Conservation (phyloP, 306 rosid species). For the Potentilla sterilis region DNA sequence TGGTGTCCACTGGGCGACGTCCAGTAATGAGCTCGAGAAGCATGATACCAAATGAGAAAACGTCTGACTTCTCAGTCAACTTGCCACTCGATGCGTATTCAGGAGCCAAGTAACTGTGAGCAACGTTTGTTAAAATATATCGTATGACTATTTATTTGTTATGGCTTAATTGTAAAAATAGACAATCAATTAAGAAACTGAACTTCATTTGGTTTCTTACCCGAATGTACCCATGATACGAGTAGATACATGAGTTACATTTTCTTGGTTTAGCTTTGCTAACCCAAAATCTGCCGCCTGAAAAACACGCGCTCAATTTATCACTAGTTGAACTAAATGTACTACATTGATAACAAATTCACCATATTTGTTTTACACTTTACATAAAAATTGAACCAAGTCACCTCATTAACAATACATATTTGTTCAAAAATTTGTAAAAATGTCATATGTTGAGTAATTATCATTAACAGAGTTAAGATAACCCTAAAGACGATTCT, state of each 20-base stretch:
- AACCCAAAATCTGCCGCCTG: slow-evolving; percentile 94
- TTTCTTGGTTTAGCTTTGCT: slow-evolving; percentile 76
- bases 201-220: slow-evolving; percentile 28
- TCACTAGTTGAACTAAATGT: too few relatives aligned
- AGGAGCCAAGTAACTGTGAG: slow-evolving; percentile 77
- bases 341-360: too few relatives aligned
- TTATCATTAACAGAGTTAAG: too few relatives aligned
- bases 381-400: too few relatives aligned
- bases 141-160: not conserved
- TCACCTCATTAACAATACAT: too few relatives aligned
- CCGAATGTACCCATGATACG: slow-evolving; percentile 97
- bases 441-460: too few relatives aligned
- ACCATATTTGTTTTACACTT: too few relatives aligned
- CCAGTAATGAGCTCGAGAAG: slow-evolving; percentile 78
- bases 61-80: slow-evolving; percentile 86
- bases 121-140: not conserved
- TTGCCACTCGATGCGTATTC: slow-evolving; percentile 93
- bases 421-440: too few relatives aligned
- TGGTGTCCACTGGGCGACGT: slow-evolving; percentile 45
- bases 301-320: not conserved
- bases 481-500: too few relatives aligned
- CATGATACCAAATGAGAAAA: slow-evolving; percentile 79
- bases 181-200: not conserved
- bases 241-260: slow-evolving; percentile 76
- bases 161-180: not conserved